Evolutionary conservation across 148 eudicot genomes (phyloP).

Genomic region (Nepenthes gracilis): DNA sequence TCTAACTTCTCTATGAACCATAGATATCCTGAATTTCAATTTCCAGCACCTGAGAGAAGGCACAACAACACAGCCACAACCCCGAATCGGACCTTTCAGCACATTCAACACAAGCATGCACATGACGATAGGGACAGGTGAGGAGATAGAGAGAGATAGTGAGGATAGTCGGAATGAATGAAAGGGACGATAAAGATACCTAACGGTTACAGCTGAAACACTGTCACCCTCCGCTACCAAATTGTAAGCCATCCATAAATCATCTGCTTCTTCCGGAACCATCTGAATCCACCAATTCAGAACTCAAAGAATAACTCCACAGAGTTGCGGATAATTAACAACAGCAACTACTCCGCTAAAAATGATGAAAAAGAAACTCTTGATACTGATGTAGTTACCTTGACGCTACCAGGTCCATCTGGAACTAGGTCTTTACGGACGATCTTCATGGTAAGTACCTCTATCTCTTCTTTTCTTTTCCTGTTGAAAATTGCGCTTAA

Average conservation of each 20-base stretch:
- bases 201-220: slow-evolving; percentile 67
- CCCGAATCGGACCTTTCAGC: too few relatives aligned
- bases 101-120: not conserved
- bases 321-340: not conserved
- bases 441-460: slow-evolving; percentile 46
- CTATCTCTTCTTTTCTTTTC: too few relatives aligned
- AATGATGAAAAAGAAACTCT: not conserved
- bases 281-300: slow-evolving; percentile 29
- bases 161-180: not conserved
- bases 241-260: slow-evolving; percentile 85
- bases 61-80: too few relatives aligned
- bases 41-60: too few relatives aligned
- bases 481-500: too few relatives aligned
- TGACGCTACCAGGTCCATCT: slow-evolving; percentile 73
- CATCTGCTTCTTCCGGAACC: slow-evolving; percentile 86
- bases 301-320: not conserved
- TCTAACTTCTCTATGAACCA: too few relatives aligned
- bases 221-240: slow-evolving; percentile 64
- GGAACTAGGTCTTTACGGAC: slow-evolving; percentile 47
- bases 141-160: not conserved
- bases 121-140: not conserved
- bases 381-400: slow-evolving; percentile 24
- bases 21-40: too few relatives aligned
- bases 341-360: not conserved
- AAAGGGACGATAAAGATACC: slow-evolving; percentile 24